Evolutionary conservation across 2,329 filamentous ascomycete genomes (phyloP).

Genomic region (Didymella keratinophila): DNA sequence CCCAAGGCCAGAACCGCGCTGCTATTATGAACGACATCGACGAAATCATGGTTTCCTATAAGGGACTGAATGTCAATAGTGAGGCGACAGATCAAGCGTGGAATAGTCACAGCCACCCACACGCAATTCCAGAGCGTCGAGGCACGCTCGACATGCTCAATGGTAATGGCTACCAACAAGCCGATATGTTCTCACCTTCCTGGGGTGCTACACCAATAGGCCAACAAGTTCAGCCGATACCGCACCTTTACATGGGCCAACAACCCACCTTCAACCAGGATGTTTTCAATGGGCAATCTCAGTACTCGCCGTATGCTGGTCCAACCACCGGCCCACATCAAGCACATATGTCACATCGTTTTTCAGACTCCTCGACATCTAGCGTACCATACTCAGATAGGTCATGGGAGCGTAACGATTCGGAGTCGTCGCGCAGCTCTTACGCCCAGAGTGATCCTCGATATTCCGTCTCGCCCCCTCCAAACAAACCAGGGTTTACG

Average conservation of each 20-base stretch:
- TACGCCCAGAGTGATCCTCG: slow-evolving; percentile 16
- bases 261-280: slow-evolving; percentile 32
- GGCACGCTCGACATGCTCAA: slow-evolving; percentile 36
- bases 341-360: slow-evolving; percentile 20
- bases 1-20: slow-evolving; percentile 31
- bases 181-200: neutral
- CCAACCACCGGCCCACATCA: neutral
- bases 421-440: slow-evolving; percentile 37
- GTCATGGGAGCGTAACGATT: slow-evolving; percentile 39
- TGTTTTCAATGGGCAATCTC: slow-evolving; percentile 22
- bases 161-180: slow-evolving; percentile 4
- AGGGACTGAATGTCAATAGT: slow-evolving; percentile 27
- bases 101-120: slow-evolving; percentile 3
- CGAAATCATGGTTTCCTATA: slow-evolving; percentile 44
- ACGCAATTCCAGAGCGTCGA: slow-evolving; percentile 14
- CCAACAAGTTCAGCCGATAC: neutral
- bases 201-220: neutral
- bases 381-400: slow-evolving; percentile 41
- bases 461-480: slow-evolving; percentile 4
- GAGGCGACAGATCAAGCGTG: slow-evolving; percentile 5
- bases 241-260: neutral
- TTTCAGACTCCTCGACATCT: slow-evolving; percentile 35
- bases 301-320: slow-evolving; percentile 11
- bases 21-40: slow-evolving; percentile 46
- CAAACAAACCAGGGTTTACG: slow-evolving; percentile 5